Evolutionary conservation across 768 basidiomycete species (phyloP), one percentile per base, ranked within the genome.

Genomic region (Rhizopogon sp.): DNA sequence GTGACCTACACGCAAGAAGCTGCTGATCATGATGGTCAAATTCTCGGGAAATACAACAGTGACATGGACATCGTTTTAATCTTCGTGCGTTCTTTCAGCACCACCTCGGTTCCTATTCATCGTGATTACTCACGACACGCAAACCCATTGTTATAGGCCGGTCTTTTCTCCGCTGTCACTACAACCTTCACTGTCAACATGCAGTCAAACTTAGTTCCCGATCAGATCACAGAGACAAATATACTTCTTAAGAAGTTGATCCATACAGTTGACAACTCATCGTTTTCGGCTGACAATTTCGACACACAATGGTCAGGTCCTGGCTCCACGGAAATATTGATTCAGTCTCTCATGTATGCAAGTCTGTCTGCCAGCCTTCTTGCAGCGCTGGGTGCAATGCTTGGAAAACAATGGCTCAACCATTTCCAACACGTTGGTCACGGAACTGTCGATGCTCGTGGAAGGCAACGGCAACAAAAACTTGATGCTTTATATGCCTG

Each of bases 91-190:
- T 3, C 20, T 17, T 47, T 22, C 20, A 3, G 14, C 33, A 35
- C 33, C 13, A 47, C 17, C 20, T 35, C 33, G 33, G 13, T 22
- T 16, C 17, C 8, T 35, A 33, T 17, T 47, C 17, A 46, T 33
- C 22, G 0, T 25, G 22, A 25, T 33, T 17, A 20, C 20, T 35
- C 33, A 1, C 6, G 25, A 5, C 14, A 17, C n/a, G 1, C 13
- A 47, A 6, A 20, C 11, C 7, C 7, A 22, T 22, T 16, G 52
- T 61, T 22, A 25, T 40, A 76, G 74, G 69, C 72, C 35, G 76
- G 75, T 67, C 63, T 77, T 10, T 77, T 77, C 59, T 74, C 74
- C 22, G 69, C 73, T 4, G 70, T 69, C 1, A 64, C 74, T 13
- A 72, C 70, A 3, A 65, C 74, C 2, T 77, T 76, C 52, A 66